phyloP scores from a whole-genome alignment of 2,329 filamentous ascomycete species.

The Trichothecium roseum region DNA sequence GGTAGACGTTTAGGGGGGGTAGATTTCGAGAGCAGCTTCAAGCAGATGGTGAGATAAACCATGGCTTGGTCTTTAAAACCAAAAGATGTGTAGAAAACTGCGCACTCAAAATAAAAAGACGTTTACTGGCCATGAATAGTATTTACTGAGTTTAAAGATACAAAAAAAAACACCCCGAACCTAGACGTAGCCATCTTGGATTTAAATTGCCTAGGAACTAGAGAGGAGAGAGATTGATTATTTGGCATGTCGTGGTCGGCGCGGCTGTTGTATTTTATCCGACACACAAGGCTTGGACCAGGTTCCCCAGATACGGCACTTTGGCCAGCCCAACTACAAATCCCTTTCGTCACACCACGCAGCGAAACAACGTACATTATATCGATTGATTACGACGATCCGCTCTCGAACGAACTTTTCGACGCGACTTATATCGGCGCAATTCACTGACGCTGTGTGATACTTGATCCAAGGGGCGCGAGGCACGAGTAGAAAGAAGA shows the following conservation, averaged over 20 bases:
- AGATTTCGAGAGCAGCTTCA: constrained; percentile 38
- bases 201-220: too few species aligned
- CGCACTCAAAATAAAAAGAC: not conserved
- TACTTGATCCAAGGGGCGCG: constrained; percentile 4
- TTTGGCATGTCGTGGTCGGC: too few species aligned
- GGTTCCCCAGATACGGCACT: too few species aligned
- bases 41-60: constrained; percentile 13
- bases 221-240: too few species aligned
- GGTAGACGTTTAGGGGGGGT: constrained; percentile 43
- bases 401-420: too few species aligned
- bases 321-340: too few species aligned
- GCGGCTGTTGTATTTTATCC: not conserved
- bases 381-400: not conserved
- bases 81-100: constrained; percentile 1
- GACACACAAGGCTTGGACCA: not conserved
- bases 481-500: constrained; percentile 2
- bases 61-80: not conserved
- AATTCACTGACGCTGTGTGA: constrained; percentile 7
- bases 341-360: not conserved
- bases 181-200: too few species aligned
- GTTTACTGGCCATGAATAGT: not conserved
- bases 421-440: constrained; percentile 1
- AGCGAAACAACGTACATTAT: not conserved
- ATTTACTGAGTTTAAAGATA: too few species aligned
- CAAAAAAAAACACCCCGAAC: too few species aligned